These are phyloP conservation scores for Butyriboletus loyo DNA, from an alignment of 768 basidiomycete genomes.

Conservation along the genomic window DNA sequence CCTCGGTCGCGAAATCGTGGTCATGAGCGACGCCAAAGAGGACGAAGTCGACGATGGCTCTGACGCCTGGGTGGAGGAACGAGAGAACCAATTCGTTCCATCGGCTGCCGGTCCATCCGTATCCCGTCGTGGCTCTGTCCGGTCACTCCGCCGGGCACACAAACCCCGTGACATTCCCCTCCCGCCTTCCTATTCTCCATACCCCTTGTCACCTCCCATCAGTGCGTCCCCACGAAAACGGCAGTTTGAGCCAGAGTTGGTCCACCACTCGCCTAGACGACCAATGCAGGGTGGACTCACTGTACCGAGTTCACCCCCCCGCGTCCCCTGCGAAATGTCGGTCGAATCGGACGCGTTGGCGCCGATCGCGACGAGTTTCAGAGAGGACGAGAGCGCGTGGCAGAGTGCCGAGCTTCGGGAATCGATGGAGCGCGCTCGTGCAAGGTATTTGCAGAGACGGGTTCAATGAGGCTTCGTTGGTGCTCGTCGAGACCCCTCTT, in stretches of 20 bases:
- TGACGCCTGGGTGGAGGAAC: slow-evolving; percentile 74
- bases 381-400: slow-evolving; percentile 51
- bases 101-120: slow-evolving; percentile 12
- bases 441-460: slow-evolving; percentile 24
- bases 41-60: slow-evolving; percentile 77
- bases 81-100: background rate
- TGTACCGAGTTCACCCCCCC: slow-evolving; percentile 15
- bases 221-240: slow-evolving; percentile 35
- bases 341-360: slow-evolving; percentile 33
- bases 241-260: slow-evolving; percentile 27
- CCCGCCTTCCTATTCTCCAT: slow-evolving; percentile 29
- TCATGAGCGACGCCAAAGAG: slow-evolving; percentile 69
- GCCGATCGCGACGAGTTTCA: slow-evolving; percentile 23
- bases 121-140: slow-evolving; percentile 28
- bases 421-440: slow-evolving; percentile 68
- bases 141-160: slow-evolving; percentile 23
- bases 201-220: slow-evolving; percentile 26
- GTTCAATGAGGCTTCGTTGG: slow-evolving; percentile 4
- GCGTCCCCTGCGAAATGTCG: slow-evolving; percentile 30
- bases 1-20: slow-evolving; percentile 72
- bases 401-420: slow-evolving; percentile 66
- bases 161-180: slow-evolving; percentile 24
- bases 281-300: slow-evolving; percentile 12
- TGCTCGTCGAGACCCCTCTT: background rate
- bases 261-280: slow-evolving; percentile 23